phyloP scores from a whole-genome alignment of 2,329 filamentous ascomycete species.

The Hymenoscyphus repandus region DNA sequence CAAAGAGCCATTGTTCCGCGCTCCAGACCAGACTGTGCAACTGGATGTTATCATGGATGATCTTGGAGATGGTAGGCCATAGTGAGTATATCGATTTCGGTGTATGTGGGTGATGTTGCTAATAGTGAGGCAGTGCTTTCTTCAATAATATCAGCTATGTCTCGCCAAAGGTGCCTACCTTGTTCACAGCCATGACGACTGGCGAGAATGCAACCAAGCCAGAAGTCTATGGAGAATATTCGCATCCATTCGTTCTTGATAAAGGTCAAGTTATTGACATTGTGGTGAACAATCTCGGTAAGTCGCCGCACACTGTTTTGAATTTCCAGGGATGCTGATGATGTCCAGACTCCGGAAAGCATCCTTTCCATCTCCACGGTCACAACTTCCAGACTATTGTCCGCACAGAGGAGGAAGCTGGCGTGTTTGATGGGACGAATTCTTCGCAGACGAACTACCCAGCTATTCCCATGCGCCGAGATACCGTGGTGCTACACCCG shows the following conservation, averaged over 20 bases:
- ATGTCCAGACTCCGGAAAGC: conserved; percentile 54
- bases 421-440: conserved; percentile 45
- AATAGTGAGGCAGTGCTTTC: conserved; percentile 36
- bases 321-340: not conserved
- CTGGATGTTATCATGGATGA: conserved; percentile 63
- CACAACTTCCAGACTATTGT: conserved; percentile 66
- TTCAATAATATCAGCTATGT: conserved; percentile 62
- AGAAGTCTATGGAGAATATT: conserved; percentile 59
- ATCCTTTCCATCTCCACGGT: conserved; percentile 74
- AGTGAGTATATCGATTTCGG: conserved; percentile 36
- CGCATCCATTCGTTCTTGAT: conserved; percentile 64
- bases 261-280: conserved; percentile 65
- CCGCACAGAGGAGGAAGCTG: conserved; percentile 53
- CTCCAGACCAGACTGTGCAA: conserved; percentile 58
- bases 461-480: conserved; percentile 57
- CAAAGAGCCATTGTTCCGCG: conserved; percentile 50
- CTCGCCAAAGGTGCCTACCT: conserved; percentile 58
- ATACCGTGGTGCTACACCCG: conserved; percentile 61
- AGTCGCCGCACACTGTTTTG: no score
- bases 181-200: conserved; percentile 61
- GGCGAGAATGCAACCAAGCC: conserved; percentile 49
- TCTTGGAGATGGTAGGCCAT: conserved; percentile 61
- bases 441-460: conserved; percentile 44
- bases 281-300: conserved; percentile 64
- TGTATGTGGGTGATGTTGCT: not conserved